Evolutionary conservation across 1,139 yeast genomes (phyloP).

Genomic region (Sugiyamaella xylanicola): DNA sequence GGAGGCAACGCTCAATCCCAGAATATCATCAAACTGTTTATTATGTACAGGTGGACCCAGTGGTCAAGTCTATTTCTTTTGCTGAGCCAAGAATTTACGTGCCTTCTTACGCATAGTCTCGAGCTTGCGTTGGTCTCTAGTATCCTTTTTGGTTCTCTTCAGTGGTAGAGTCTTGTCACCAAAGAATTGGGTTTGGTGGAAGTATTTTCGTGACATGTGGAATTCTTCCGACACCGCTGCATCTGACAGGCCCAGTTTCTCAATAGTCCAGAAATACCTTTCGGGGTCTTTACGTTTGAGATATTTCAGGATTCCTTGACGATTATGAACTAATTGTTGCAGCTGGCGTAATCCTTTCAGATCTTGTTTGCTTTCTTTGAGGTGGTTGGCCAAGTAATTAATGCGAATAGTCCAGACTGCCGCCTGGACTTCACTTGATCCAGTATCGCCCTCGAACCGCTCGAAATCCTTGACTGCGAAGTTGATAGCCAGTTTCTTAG

Average conservation of each 20-base stretch:
- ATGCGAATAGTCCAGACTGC: constrained; percentile 83
- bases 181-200: constrained; percentile 84
- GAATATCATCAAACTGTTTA: not conserved
- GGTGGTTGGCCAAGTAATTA: constrained; percentile 75
- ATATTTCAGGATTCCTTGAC: constrained; percentile 81
- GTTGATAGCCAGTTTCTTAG: constrained; percentile 58
- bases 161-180: constrained; percentile 50
- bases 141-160: constrained; percentile 38
- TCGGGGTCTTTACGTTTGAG: constrained; percentile 78
- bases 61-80: not conserved
- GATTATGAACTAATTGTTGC: constrained; percentile 81
- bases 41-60: constrained; percentile 6
- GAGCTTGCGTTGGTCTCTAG: constrained; percentile 33
- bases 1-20: not conserved
- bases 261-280: constrained; percentile 80
- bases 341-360: constrained; percentile 65
- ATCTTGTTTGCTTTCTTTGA: constrained; percentile 74
- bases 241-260: constrained; percentile 85
- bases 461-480: constrained; percentile 79
- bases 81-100: constrained; percentile 28
- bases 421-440: constrained; percentile 94
- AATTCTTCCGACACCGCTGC: constrained; percentile 77
- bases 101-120: constrained; percentile 38
- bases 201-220: constrained; percentile 78
- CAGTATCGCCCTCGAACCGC: constrained; percentile 87